phyloP scores from a whole-genome alignment of 2,329 filamentous ascomycete species.

The Xylaria hypoxylon region DNA sequence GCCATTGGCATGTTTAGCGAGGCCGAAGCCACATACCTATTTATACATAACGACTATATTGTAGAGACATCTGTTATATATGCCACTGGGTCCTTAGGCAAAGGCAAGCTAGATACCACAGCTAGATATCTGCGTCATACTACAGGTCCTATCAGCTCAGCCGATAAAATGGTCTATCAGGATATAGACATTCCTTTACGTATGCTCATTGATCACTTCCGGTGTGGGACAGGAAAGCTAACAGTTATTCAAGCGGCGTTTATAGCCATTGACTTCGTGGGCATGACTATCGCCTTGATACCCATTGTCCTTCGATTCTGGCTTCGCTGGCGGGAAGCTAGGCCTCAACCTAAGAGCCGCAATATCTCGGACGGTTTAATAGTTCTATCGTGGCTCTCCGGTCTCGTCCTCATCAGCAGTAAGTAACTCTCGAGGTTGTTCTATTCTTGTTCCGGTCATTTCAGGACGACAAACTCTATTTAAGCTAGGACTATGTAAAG shows the following conservation, averaged over 20 bases:
- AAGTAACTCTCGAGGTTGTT: background rate
- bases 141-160: background rate
- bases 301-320: constrained; percentile 45
- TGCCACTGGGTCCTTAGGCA: background rate
- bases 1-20: constrained; percentile 1
- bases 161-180: constrained; percentile 37
- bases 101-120: background rate
- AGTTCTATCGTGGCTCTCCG: constrained; percentile 42
- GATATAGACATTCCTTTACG: constrained; percentile 43
- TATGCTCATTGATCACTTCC: constrained; percentile 15
- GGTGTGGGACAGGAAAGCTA: background rate
- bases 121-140: background rate
- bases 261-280: constrained; percentile 44
- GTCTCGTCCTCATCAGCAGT: constrained; percentile 42
- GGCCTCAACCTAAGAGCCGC: constrained; percentile 34
- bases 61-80: background rate
- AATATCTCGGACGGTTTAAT: constrained; percentile 42
- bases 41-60: background rate
- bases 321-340: constrained; percentile 38
- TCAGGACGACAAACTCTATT: background rate
- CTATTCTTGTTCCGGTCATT: background rate
- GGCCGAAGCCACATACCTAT: background rate
- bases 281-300: constrained; percentile 42
- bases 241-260: constrained; percentile 40
- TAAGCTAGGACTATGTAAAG: background rate